Conservation (phyloP, 208 protist genomes). For the Blechomonas ayalai region DNA sequence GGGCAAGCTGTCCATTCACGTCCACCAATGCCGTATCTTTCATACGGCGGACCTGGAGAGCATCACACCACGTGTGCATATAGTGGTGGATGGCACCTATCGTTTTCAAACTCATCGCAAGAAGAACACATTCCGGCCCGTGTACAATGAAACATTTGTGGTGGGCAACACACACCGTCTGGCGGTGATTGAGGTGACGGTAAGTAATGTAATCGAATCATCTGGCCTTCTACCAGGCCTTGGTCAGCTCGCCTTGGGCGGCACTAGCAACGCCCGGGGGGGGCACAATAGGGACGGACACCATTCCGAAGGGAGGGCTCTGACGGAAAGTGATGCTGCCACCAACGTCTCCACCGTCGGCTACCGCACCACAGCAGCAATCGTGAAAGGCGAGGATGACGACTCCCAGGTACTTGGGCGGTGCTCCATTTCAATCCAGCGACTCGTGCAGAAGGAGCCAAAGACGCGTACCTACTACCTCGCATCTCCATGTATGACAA, state of each 20-base stretch:
- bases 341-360: neutral
- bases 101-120: slow-evolving; percentile 51
- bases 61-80: slow-evolving; percentile 38
- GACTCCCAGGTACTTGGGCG: slow-evolving; percentile 54
- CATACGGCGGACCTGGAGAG: slow-evolving; percentile 16
- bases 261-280: slow-evolving; percentile 5
- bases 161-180: slow-evolving; percentile 76
- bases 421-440: slow-evolving; percentile 59
- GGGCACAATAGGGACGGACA: too few species aligned
- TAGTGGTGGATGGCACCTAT: slow-evolving; percentile 64
- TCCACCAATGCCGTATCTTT: slow-evolving; percentile 40
- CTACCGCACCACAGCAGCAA: neutral
- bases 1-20: slow-evolving; percentile 52
- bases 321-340: neutral
- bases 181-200: slow-evolving; percentile 53
- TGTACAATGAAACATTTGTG: slow-evolving; percentile 62
- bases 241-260: slow-evolving; percentile 7
- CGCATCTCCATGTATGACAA: slow-evolving; percentile 10
- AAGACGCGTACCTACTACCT: slow-evolving; percentile 34
- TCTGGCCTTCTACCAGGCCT: slow-evolving; percentile 13
- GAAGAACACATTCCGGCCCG: slow-evolving; percentile 23
- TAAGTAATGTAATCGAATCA: slow-evolving; percentile 42
- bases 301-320: too few species aligned
- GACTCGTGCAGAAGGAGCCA: slow-evolving; percentile 39
- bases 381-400: slow-evolving; percentile 6